Evolutionary conservation across 2,329 filamentous ascomycete species (phyloP).

Genomic region (Ophiostoma perfectum): DNA sequence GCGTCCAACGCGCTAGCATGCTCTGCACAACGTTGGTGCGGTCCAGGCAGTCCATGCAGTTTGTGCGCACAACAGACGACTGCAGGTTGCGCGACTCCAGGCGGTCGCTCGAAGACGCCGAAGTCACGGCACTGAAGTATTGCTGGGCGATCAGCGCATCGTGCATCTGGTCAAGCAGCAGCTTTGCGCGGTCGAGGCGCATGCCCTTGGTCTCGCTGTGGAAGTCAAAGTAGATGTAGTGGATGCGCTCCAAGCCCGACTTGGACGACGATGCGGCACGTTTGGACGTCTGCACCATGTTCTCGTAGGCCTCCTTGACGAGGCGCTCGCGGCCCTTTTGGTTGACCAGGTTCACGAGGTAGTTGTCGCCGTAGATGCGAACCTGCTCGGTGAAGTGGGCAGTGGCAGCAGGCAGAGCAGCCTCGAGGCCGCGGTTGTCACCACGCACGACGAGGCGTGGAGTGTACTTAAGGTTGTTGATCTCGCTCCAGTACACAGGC

Average conservation of each 20-base stretch:
- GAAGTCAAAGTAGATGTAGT: conserved; percentile 98
- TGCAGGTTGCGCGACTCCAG: conserved; percentile 78
- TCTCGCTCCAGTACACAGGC: conserved; percentile 91
- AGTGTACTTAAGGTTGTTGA: conserved; percentile 88
- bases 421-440: conserved; percentile 78
- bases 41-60: conserved; percentile 99
- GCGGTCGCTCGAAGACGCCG: conserved; percentile 70
- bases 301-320: conserved; percentile 90
- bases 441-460: conserved; percentile 84
- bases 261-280: conserved; percentile 67
- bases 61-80: conserved; percentile 87
- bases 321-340: conserved; percentile 84
- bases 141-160: conserved; percentile 71
- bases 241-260: conserved; percentile 64
- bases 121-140: conserved; percentile 94
- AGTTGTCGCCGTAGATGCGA: conserved; percentile 88
- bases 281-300: conserved; percentile 72
- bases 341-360: conserved; percentile 94
- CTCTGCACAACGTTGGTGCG: conserved; percentile 97
- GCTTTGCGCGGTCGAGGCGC: conserved; percentile 83
- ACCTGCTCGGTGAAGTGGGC: conserved; percentile 95
- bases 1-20: conserved; percentile 84
- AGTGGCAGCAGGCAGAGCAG: conserved; percentile 69
- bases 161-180: conserved; percentile 75
- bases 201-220: conserved; percentile 96